phyloP scores from a whole-genome alignment of 495 filamentous ascomycete genomes.

The Penicillium chermesinum region DNA sequence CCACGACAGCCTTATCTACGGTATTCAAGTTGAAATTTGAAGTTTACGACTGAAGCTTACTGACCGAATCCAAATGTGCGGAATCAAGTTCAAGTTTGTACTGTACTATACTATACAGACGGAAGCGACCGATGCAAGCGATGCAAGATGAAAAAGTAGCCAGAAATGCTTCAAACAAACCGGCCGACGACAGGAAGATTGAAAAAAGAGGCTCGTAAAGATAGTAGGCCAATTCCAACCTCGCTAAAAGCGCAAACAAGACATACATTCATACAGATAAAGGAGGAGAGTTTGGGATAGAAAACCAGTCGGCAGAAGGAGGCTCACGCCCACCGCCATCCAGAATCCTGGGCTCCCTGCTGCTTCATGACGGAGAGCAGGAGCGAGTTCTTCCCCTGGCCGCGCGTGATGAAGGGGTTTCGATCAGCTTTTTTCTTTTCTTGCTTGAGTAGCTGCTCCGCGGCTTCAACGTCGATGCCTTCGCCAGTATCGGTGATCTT shows the following conservation, averaged over 20 bases:
- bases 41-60: too few relatives aligned
- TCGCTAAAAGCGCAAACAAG: too few relatives aligned
- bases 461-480: constrained; percentile 42
- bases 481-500: constrained; percentile 51
- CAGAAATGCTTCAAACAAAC: background rate
- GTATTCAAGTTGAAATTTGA: too few relatives aligned
- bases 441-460: constrained; percentile 38
- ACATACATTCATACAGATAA: background rate
- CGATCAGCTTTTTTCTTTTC: constrained; percentile 32
- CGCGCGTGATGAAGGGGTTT: constrained; percentile 14
- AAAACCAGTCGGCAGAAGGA: too few relatives aligned
- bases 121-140: background rate
- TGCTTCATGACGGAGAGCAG: constrained; percentile 28
- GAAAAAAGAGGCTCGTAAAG: background rate
- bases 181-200: background rate
- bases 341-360: constrained; percentile 25
- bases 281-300: constrained; percentile 7
- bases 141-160: background rate
- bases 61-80: background rate
- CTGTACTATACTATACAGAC: background rate
- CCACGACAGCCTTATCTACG: too few relatives aligned
- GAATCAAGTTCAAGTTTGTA: background rate
- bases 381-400: constrained; percentile 14
- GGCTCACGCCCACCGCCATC: constrained; percentile 35
- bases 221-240: too few relatives aligned